Conservation (phyloP, 306 rosid genomes). For the Lathyrus tuberosus region DNA sequence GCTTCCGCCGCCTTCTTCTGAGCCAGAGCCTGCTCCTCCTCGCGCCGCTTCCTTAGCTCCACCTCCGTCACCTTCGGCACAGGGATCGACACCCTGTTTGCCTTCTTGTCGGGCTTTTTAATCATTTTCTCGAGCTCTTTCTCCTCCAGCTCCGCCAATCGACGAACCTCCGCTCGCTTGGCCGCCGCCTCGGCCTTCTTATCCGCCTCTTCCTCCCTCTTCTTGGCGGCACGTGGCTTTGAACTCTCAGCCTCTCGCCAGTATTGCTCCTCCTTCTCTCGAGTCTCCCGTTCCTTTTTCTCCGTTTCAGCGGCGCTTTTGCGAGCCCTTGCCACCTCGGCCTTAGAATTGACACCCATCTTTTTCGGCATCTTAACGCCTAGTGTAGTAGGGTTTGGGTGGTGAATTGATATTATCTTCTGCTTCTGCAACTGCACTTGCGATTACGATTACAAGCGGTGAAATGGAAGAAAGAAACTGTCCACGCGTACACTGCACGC, state of each 20-base stretch:
- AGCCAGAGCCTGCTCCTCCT: constrained; percentile 69
- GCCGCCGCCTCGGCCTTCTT: constrained; percentile 81
- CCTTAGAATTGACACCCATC: constrained; percentile 90
- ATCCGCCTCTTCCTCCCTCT: constrained; percentile 91
- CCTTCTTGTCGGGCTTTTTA: constrained; percentile 87
- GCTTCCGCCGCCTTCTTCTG: constrained; percentile 67
- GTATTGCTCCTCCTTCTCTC: constrained; percentile 72
- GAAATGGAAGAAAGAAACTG: background rate
- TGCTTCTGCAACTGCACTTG: background rate
- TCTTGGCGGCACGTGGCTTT: constrained; percentile 89
- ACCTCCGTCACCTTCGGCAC: constrained; percentile 88
- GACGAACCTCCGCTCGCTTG: constrained; percentile 83
- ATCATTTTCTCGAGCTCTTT: constrained; percentile 74
- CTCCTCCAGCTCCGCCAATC: constrained; percentile 86
- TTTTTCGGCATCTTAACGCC: constrained; percentile 74
- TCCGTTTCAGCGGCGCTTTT: constrained; percentile 70
- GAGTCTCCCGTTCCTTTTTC: constrained; percentile 70
- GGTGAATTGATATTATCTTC: background rate
- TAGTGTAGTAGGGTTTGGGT: background rate
- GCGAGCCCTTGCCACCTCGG: constrained; percentile 89
- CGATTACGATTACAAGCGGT: background rate
- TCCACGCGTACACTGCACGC: background rate
- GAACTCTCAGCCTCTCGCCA: constrained; percentile 93
- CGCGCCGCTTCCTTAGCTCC: constrained; percentile 62
- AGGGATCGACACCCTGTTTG: constrained; percentile 72